Base-by-base conservation (phyloP, 176 grass and related monocot genomes). In the Rhynchospora breviuscula region DNA sequence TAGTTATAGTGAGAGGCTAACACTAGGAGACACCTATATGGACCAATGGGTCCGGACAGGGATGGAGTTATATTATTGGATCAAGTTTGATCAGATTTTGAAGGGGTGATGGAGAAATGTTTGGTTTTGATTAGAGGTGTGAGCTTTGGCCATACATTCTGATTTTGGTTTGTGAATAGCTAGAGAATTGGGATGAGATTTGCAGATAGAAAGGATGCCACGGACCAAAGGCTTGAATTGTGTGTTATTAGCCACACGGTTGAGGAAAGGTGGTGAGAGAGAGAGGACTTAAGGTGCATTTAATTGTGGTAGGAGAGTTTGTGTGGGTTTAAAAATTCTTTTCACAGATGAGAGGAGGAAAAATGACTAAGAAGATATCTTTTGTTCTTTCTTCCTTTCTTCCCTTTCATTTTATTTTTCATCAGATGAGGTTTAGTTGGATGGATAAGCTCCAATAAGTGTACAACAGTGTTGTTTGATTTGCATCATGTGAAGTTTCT, bases 151-250 rank as follows among this genome's bases (percentile, higher is more conserved):
- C 80, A 82, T 82, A 67, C 62, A 53, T 82, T 82, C 47, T 19
- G 49, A 33, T 78, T 2, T 78, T 18, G 23, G 73, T 57, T 82
- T 82, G 62, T 68, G 80, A 82, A 8, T 14, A 51, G 60, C 48
- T 67, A 56, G 45, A 54, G 80, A 82, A 53, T 82, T 68, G 21
- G 47, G 62, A 82, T 82, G 62, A 82, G 61, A 82, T 82, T 82
- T 67, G 62, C 35, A 48, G 80, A 82, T 67, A 82, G 80, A 82
- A 59, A 82, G 80, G n/a, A 67, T 48, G 11, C 80, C 80, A 68
- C 46, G 45, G 61, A 66, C 80, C 62, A 82, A 51, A 51, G 63
- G 57, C 48, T 82, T 82, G 80, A 82, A 82, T 82, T 68, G 46
- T 63, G 80, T 63, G 19, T 67, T 63, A 33, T 25, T 82, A 52